phyloP scores from a whole-genome alignment of 805 yeast genomes.

The Zygosaccharomyces bisporus region DNA sequence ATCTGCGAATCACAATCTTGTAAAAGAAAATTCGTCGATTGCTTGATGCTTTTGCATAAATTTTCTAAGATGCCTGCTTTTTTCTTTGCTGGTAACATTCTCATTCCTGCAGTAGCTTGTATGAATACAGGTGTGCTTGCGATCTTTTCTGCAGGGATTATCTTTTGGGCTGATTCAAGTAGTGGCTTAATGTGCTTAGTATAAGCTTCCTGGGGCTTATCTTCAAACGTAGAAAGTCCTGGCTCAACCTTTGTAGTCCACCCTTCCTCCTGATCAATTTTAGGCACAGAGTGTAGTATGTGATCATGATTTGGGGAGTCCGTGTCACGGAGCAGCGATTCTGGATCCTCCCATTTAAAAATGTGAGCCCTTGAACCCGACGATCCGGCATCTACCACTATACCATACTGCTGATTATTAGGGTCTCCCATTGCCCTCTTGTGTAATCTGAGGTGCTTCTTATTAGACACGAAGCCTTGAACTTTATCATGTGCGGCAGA shows the following conservation, averaged over 20 bases:
- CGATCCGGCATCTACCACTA: constrained; percentile 92
- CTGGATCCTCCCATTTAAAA: constrained; percentile 69
- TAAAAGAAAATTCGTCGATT: constrained; percentile 52
- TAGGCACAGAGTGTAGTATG: constrained; percentile 58
- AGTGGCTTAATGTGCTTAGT: constrained; percentile 61
- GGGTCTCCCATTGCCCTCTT: constrained; percentile 1
- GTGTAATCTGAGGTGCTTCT: neutral
- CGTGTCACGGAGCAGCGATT: constrained; percentile 14
- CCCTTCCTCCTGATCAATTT: constrained; percentile 53
- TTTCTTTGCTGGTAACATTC: constrained; percentile 58
- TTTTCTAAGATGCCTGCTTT: constrained; percentile 52
- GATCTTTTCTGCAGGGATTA: constrained; percentile 62
- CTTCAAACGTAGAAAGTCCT: constrained; percentile 72
- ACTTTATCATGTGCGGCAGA: neutral
- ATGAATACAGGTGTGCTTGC: constrained; percentile 77
- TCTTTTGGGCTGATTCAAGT: constrained; percentile 60
- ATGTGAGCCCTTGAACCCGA: constrained; percentile 88
- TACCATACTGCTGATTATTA: constrained; percentile 54
- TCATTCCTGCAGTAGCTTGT: constrained; percentile 97
- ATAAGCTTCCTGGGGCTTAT: constrained; percentile 59
- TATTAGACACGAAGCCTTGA: neutral
- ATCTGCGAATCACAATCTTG: constrained; percentile 64
- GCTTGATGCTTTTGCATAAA: constrained; percentile 55
- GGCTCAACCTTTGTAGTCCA: constrained; percentile 78
- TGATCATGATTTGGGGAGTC: constrained; percentile 29